These are phyloP conservation scores for Candida fluviatilis DNA, from an alignment of 805 yeast species.

Conservation along the genomic window DNA sequence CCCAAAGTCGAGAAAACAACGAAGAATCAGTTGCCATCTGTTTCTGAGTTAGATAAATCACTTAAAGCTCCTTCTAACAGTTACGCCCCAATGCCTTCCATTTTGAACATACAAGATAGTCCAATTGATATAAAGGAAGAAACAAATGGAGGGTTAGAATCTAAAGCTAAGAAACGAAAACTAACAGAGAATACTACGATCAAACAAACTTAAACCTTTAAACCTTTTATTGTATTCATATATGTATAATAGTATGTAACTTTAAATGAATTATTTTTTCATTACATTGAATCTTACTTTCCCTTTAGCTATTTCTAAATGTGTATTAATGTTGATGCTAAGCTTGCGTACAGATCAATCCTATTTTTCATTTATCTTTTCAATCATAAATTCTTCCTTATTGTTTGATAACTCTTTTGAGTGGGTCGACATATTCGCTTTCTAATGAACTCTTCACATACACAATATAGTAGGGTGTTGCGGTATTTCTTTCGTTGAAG, in stretches of 20 bases:
- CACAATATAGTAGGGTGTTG: slow-evolving; percentile 91
- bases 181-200: neutral
- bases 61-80: slow-evolving; percentile 12
- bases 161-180: neutral
- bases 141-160: neutral
- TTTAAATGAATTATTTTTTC: neutral
- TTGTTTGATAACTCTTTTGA: slow-evolving; percentile 46
- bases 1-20: slow-evolving; percentile 3
- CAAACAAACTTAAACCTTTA: neutral
- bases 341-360: neutral
- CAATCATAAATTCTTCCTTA: too few species aligned
- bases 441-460: slow-evolving; percentile 66
- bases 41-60: slow-evolving; percentile 32
- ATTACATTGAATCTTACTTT: too few species aligned
- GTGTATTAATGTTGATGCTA: neutral
- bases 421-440: slow-evolving; percentile 56
- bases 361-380: neutral
- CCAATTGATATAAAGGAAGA: neutral
- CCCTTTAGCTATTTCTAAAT: neutral
- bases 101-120: slow-evolving; percentile 1
- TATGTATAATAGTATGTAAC: slow-evolving; percentile 2
- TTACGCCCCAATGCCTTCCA: neutral
- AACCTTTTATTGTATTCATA: neutral
- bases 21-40: slow-evolving; percentile 30
- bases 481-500: slow-evolving; percentile 65